Conservation (phyloP, 768 basidiomycete genomes). For the Lyophyllum shimeji region DNA sequence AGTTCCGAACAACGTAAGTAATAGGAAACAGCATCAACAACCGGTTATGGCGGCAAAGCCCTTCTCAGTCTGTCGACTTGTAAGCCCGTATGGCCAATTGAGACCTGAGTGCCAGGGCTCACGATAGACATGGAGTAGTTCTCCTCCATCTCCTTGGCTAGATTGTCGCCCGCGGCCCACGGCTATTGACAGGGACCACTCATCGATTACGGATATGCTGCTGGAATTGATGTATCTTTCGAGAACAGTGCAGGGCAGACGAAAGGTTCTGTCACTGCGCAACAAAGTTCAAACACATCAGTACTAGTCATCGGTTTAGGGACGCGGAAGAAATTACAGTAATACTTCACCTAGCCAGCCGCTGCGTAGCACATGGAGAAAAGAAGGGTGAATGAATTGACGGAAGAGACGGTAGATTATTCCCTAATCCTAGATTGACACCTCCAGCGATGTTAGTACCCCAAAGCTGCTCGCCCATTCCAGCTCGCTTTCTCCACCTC, state of each 20-base stretch:
- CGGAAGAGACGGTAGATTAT: conserved; percentile 4
- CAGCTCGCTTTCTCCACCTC: conserved; percentile 74
- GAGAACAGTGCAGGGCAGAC: conserved; percentile 60
- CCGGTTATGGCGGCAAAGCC: conserved; percentile 75
- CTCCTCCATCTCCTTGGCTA: conserved; percentile 50
- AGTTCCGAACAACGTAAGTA: conserved; percentile 38
- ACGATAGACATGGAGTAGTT: conserved; percentile 81
- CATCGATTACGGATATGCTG: conserved; percentile 40
- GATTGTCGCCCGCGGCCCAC: conserved; percentile 59
- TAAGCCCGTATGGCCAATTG: background rate
- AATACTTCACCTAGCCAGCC: conserved; percentile 49
- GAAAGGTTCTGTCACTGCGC: conserved; percentile 60
- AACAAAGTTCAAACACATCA: conserved; percentile 56
- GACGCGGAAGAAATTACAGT: background rate
- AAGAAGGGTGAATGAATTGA: background rate
- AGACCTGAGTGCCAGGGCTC: conserved; percentile 24
- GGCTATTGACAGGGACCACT: conserved; percentile 64
- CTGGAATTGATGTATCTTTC: conserved; percentile 51
- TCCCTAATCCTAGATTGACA: conserved; percentile 57
- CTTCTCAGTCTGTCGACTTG: conserved; percentile 58
- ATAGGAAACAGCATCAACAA: background rate
- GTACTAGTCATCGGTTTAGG: conserved; percentile 41
- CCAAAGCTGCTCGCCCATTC: conserved; percentile 72
- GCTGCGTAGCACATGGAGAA: conserved; percentile 21
- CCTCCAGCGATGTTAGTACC: conserved; percentile 58